Conservation (phyloP, 192 early-diverging fungal species). For the Funneliformis mosseae region DNA sequence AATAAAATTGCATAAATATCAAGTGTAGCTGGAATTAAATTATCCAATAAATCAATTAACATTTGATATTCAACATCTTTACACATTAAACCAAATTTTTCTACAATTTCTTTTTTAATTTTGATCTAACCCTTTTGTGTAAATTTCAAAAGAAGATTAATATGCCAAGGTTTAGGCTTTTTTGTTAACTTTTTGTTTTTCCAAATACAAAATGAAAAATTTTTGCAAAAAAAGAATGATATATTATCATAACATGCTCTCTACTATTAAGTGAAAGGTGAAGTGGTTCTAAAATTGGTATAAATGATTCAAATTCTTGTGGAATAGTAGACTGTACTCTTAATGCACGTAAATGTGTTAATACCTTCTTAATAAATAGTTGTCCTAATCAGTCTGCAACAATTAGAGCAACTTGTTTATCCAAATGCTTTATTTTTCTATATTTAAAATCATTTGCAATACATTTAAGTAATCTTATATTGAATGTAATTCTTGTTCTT, state of each 20-base stretch:
- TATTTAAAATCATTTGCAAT: too few relatives aligned
- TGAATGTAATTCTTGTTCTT: constrained; percentile 8
- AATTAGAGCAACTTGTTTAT: too few relatives aligned
- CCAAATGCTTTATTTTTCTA: too few relatives aligned
- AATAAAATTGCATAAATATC: constrained; percentile 13
- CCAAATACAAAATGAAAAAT: constrained; percentile 11
- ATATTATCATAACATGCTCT: neutral
- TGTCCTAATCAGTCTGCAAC: too few relatives aligned
- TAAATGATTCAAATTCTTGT: neutral
- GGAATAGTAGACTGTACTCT: neutral
- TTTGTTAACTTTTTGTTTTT: neutral
- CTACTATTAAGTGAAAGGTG: constrained; percentile 16
- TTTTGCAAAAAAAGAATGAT: constrained; percentile 18
- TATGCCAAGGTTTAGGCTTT: neutral
- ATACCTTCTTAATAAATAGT: too few relatives aligned
- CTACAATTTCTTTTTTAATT: neutral
- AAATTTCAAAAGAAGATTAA: constrained; percentile 11
- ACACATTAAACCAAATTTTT: neutral
- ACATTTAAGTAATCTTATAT: neutral
- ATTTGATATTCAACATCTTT: constrained; percentile 23
- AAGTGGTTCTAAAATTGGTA: neutral
- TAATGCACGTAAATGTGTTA: too few relatives aligned
- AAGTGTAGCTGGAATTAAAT: neutral
- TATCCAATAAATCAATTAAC: neutral
- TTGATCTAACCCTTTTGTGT: neutral